phyloP scores from a whole-genome alignment of 495 filamentous ascomycete species.

The Neurospora pannonica region DNA sequence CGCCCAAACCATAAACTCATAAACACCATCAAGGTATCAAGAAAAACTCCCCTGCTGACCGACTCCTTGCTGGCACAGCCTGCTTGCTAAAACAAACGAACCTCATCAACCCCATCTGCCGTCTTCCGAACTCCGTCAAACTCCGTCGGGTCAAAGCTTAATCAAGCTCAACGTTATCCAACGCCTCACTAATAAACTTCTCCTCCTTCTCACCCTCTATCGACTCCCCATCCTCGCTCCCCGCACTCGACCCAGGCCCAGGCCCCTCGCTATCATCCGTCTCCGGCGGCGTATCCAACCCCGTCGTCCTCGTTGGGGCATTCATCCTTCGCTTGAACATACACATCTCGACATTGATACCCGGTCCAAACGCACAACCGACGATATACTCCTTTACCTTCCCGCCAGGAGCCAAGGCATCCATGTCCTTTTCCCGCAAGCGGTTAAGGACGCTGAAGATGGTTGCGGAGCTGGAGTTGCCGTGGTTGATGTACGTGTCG shows the following conservation, averaged over 20 bases:
- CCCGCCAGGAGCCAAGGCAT: conserved; percentile 34
- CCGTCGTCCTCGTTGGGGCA: conserved; percentile 3
- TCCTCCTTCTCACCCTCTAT: conserved; percentile 16
- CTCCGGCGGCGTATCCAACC: conserved; percentile 35
- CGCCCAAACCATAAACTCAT: not conserved
- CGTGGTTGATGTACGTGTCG: conserved; percentile 54
- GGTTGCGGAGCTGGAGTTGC: conserved; percentile 50
- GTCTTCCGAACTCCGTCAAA: not conserved
- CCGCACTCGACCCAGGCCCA: conserved; percentile 12
- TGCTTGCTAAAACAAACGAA: not conserved
- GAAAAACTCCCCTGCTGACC: not conserved
- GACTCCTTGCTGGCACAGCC: not conserved
- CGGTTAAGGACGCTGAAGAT: conserved; percentile 52
- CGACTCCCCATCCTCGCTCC: conserved; percentile 26
- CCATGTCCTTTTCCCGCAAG: conserved; percentile 49
- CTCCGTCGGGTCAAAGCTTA: conserved; percentile 8
- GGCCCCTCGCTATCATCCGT: conserved; percentile 35
- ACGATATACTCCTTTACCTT: conserved; percentile 45
- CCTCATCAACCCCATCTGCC: not conserved
- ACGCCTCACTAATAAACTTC: conserved; percentile 30
- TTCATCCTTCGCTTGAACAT: conserved; percentile 39
- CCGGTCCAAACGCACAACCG: conserved; percentile 58
- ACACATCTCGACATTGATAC: conserved; percentile 55
- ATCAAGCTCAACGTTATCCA: conserved; percentile 37
- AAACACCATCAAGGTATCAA: not conserved